A percentile compares a stretch with the other conserved stretches of the same genome.
phyloP scores from a whole-genome alignment of 768 basidiomycete genomes.

The Porpolomopsis calyptriformis region DNA sequence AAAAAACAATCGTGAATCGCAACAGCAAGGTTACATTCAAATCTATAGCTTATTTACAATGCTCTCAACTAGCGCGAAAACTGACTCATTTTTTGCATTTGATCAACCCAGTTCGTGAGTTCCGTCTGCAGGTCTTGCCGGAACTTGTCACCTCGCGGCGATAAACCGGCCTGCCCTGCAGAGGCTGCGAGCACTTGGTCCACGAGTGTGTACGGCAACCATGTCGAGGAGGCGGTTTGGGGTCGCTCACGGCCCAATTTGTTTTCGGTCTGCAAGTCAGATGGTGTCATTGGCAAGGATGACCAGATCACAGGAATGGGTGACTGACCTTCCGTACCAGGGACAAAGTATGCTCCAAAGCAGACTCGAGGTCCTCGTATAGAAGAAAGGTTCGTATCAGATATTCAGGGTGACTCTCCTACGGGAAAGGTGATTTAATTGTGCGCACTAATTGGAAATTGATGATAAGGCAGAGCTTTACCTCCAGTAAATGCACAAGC shows the following conservation, averaged over 20 bases:
- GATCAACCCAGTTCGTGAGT: constrained; percentile 52
- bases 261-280: constrained; percentile 41
- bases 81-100: constrained; percentile 55
- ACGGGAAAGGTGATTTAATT: not conserved
- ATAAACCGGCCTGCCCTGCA: constrained; percentile 39
- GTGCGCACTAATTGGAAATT: not conserved
- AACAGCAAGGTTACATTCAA: too few species aligned
- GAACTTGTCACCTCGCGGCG: constrained; percentile 21
- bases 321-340: constrained; percentile 58
- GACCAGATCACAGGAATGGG: constrained; percentile 1
- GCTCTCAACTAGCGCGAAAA: constrained; percentile 9
- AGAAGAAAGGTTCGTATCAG: constrained; percentile 70
- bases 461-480: too few species aligned
- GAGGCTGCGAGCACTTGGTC: constrained; percentile 71
- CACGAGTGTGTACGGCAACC: constrained; percentile 76
- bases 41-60: not conserved
- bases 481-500: constrained; percentile 71
- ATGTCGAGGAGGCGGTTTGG: constrained; percentile 51
- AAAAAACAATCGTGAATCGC: too few species aligned
- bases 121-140: constrained; percentile 47
- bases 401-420: constrained; percentile 74
- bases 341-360: constrained; percentile 60
- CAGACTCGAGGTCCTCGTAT: constrained; percentile 70
- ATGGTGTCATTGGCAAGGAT: constrained; percentile 4
- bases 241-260: constrained; percentile 41